Conservation (phyloP, 441 rosid genomes). For the Gossypium schwendimanii region DNA sequence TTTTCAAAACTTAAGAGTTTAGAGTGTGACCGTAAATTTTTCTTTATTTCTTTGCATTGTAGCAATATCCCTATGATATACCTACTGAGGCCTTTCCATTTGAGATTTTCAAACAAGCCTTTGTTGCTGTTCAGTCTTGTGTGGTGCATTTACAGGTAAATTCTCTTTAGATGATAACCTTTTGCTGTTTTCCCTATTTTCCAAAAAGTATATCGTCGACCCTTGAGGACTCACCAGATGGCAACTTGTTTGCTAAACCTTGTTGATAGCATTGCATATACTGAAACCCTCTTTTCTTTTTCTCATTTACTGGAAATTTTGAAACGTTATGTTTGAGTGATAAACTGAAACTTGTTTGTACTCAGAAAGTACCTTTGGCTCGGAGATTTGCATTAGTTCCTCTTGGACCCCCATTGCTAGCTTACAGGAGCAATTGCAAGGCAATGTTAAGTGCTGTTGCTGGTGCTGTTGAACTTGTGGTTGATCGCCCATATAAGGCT, state of each 20-base stretch:
- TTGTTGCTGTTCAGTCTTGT: conserved; percentile 92
- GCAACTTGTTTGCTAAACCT: neutral
- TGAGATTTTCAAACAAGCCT: conserved; percentile 90
- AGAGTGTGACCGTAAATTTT: neutral
- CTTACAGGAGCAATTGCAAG: conserved; percentile 84
- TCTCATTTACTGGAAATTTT: neutral
- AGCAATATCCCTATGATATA: conserved; percentile 95
- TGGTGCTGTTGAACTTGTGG: conserved; percentile 75
- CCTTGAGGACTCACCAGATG: neutral
- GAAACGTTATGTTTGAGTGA: conserved; percentile 13
- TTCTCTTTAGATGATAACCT: too few species aligned
- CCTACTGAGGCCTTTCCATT: conserved; percentile 89
- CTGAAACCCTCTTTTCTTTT: neutral
- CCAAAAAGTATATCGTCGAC: neutral
- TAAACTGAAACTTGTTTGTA: conserved; percentile 17
- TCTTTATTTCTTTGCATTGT: conserved; percentile 23
- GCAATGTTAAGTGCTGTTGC: conserved; percentile 81
- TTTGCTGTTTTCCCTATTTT: too few species aligned
- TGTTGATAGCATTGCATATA: neutral
- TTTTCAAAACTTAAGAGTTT: neutral
- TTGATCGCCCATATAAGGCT: conserved; percentile 74
- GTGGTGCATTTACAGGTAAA: conserved; percentile 93
- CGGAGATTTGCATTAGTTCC: conserved; percentile 96
- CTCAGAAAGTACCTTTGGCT: conserved; percentile 90
- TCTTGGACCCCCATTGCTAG: conserved; percentile 92